phyloP scores from a whole-genome alignment of 441 rosid species.

The Theobroma grandiflorum region DNA sequence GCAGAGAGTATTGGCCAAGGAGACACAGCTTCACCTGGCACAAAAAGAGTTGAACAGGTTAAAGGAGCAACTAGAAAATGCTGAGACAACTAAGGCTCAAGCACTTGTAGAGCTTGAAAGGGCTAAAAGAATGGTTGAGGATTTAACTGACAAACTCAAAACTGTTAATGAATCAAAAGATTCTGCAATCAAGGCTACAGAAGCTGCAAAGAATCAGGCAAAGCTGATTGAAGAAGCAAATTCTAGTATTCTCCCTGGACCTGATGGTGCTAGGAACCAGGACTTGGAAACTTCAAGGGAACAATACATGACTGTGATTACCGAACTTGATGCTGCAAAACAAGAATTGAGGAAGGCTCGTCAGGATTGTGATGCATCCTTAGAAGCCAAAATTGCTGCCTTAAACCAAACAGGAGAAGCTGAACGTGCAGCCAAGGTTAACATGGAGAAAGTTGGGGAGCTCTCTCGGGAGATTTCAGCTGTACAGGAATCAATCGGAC shows the following conservation, averaged over 20 bases:
- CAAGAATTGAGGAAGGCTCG: constrained; percentile 75
- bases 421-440: constrained; percentile 57
- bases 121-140: constrained; percentile 71
- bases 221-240: constrained; percentile 63
- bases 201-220: constrained; percentile 64
- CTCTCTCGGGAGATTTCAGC: constrained; percentile 73
- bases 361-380: constrained; percentile 68
- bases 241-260: constrained; percentile 41
- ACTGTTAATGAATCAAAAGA: constrained; percentile 66
- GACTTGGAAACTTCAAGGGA: constrained; percentile 66
- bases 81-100: constrained; percentile 71
- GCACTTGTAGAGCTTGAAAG: constrained; percentile 83
- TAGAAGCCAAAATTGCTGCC: constrained; percentile 68
- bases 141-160: constrained; percentile 66
- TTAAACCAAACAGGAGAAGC: constrained; percentile 67
- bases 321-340: constrained; percentile 78
- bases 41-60: constrained; percentile 80
- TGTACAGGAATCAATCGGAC: constrained; percentile 77
- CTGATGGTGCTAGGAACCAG: constrained; percentile 54
- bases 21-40: constrained; percentile 87
- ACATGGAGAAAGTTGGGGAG: constrained; percentile 70
- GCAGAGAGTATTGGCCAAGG: constrained; percentile 84
- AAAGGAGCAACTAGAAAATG: constrained; percentile 76
- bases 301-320: constrained; percentile 55
- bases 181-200: constrained; percentile 63